Conservation (phyloP, 2,329 filamentous ascomycete species). For the Aspergillus sojae region DNA sequence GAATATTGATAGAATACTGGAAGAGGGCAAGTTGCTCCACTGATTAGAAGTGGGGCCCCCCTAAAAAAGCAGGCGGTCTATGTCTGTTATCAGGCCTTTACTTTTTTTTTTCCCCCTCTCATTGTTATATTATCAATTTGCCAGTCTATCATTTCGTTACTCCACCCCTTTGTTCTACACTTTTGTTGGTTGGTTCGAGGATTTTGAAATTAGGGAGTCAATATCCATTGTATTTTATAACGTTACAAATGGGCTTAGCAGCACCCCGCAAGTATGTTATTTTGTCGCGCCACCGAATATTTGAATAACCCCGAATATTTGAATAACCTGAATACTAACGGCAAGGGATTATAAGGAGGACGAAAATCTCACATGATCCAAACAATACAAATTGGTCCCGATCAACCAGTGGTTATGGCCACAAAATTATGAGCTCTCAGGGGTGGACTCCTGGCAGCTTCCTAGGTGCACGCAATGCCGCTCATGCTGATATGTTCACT, state of each 20-base stretch:
- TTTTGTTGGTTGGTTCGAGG: background rate
- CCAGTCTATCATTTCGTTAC: slow-evolving; percentile 9
- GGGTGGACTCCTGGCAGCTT: slow-evolving; percentile 88
- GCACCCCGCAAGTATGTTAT: slow-evolving; percentile 64
- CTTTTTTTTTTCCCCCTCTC: background rate
- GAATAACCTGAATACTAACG: background rate
- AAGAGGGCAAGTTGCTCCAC: background rate
- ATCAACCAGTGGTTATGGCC: slow-evolving; percentile 80
- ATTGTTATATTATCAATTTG: background rate
- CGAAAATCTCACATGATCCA: slow-evolving; percentile 84
- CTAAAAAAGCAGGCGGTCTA: slow-evolving; percentile 6
- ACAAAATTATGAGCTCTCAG: slow-evolving; percentile 82
- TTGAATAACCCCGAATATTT: background rate
- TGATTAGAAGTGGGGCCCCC: background rate
- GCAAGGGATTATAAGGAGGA: slow-evolving; percentile 46
- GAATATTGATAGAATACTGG: background rate
- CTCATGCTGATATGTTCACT: slow-evolving; percentile 75
- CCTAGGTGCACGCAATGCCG: slow-evolving; percentile 75
- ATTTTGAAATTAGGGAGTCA: background rate
- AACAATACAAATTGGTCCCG: slow-evolving; percentile 95
- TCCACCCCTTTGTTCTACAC: slow-evolving; percentile 8
- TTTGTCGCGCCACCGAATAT: background rate
- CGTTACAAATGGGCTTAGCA: slow-evolving; percentile 66
- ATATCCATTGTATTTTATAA: background rate
- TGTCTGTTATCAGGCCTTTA: background rate